Evolutionary conservation across 2,329 filamentous ascomycete genomes (phyloP), one percentile per base, ranked within the genome.

Genomic region (Arthrinium phaeospermum): DNA sequence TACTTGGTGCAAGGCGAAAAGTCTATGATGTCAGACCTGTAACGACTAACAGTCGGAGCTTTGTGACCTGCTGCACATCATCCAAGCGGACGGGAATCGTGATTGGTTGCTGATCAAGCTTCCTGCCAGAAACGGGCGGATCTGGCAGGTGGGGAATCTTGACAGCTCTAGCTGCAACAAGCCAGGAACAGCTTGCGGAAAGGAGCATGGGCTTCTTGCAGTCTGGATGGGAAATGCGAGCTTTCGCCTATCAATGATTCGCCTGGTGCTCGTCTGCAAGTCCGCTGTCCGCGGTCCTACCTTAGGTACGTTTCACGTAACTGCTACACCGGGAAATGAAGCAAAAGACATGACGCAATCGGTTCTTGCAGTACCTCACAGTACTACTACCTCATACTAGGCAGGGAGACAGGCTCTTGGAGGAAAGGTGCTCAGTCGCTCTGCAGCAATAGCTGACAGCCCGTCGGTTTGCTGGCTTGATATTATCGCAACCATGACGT

Each of bases 401-500:
- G 12, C 24, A 6, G 24, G 22, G 34, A 44, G 7, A 47, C n/a
- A 47, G 19, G 67, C 67, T 68, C 16, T 27, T 24, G 2, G 22
- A 13, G 27, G 12, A 13, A 68, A 22, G 67, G n/a, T 68, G n/a
- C n/a, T 30, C 51, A 53, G 4, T 30, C 10, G 24, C 24, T 30
- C 24, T 51, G 47, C 47, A 27, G 10, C 49, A 30, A 34, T 57
- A 57, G 51, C 51, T 57, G 6, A 10, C 14, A 57, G 51, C 51
- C 51, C 27, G 51, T 57, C 14, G 51, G 27, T 57, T 45, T 46
- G 37, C n/a, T 45, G 44, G 64, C 5, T 68, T 68, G 64, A 46
- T 27, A 68, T 27, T 37, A 46, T 27, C 45, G 67, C 67, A 68
- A 47, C n/a, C 44, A 68, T 68, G 67, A 68, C 67, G 67, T 68